Conservation (phyloP, 2,329 filamentous ascomycete species). For the Diplodia sapinea region DNA sequence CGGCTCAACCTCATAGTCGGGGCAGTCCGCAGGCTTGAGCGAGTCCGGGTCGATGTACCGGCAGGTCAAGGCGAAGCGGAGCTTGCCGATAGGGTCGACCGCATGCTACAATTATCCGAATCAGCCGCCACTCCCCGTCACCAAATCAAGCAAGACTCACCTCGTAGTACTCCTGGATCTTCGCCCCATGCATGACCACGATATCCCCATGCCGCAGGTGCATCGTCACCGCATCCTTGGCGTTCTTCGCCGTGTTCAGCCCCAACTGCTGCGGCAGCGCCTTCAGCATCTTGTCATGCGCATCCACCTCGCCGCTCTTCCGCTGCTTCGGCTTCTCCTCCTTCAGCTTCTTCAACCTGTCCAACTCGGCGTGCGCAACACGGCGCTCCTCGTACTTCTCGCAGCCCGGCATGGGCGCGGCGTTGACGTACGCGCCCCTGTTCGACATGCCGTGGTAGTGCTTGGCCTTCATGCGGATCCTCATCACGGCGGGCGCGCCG, state of each 20-base stretch:
- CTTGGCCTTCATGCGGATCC: constrained; percentile 61
- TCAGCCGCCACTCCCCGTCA: too few species aligned
- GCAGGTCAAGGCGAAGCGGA: constrained; percentile 64
- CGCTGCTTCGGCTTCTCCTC: too few species aligned
- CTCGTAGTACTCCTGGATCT: constrained; percentile 66
- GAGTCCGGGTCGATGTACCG: constrained; percentile 57
- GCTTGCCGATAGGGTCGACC: constrained; percentile 57
- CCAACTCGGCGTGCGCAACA: constrained; percentile 41
- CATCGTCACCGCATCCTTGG: constrained; percentile 49
- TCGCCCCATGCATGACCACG: constrained; percentile 66
- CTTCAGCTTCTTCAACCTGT: constrained; percentile 33
- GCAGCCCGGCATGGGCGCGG: constrained; percentile 41
- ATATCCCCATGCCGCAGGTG: constrained; percentile 68
- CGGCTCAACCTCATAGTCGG: constrained; percentile 45
- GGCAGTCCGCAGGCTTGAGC: constrained; percentile 48
- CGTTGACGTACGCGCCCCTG: constrained; percentile 42
- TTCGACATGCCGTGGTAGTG: constrained; percentile 51
- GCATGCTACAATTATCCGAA: constrained; percentile 48
- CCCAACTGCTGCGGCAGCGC: constrained; percentile 48
- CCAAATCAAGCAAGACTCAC: not conserved
- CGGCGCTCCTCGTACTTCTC: constrained; percentile 45
- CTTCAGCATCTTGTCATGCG: constrained; percentile 31
- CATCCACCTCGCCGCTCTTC: too few species aligned
- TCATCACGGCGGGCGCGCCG: constrained; percentile 64
- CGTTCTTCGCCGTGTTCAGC: constrained; percentile 39